These are phyloP conservation scores for Metschnikowia peoriensis DNA, from an alignment of 805 yeast genomes.

Conservation along the genomic window DNA sequence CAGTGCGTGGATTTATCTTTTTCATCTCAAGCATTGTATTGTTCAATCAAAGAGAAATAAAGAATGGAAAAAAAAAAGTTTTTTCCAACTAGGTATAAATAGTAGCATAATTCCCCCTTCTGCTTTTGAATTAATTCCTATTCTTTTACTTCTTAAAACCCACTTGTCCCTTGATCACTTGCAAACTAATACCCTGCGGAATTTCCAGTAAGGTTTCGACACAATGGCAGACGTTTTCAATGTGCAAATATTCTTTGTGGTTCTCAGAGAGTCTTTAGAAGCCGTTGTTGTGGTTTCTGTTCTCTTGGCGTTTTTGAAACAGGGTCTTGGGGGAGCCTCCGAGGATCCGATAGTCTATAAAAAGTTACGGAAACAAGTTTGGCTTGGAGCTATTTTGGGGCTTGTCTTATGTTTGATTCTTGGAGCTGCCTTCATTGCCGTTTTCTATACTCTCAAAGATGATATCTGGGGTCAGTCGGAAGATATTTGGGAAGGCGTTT, in stretches of 20 bases:
- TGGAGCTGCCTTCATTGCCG: constrained; percentile 94
- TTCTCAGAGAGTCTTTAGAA: constrained; percentile 90
- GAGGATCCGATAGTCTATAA: constrained; percentile 55
- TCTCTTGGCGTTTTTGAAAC: constrained; percentile 85
- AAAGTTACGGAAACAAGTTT: constrained; percentile 71
- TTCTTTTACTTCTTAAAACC: too few species aligned
- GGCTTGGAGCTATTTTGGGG: constrained; percentile 79
- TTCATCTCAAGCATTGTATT: neutral
- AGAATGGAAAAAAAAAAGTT: too few species aligned
- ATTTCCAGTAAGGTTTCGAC: neutral
- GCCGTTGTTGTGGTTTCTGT: constrained; percentile 92
- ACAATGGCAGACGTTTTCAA: constrained; percentile 59
- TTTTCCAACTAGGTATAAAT: too few species aligned
- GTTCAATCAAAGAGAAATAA: too few species aligned
- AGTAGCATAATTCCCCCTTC: neutral
- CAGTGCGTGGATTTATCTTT: neutral
- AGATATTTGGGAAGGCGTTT: constrained; percentile 96
- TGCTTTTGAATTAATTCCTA: neutral
- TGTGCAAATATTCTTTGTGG: constrained; percentile 80
- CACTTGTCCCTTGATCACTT: too few species aligned
- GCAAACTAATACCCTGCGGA: neutral
- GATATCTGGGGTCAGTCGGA: constrained; percentile 88
- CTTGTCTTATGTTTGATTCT: constrained; percentile 73
- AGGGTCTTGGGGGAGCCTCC: constrained; percentile 63
- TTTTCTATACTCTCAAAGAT: constrained; percentile 73